Evolutionary conservation across 805 yeast genomes (phyloP), one percentile per base, ranked within the genome.

Genomic region (Starmerella gropengiesseri): DNA sequence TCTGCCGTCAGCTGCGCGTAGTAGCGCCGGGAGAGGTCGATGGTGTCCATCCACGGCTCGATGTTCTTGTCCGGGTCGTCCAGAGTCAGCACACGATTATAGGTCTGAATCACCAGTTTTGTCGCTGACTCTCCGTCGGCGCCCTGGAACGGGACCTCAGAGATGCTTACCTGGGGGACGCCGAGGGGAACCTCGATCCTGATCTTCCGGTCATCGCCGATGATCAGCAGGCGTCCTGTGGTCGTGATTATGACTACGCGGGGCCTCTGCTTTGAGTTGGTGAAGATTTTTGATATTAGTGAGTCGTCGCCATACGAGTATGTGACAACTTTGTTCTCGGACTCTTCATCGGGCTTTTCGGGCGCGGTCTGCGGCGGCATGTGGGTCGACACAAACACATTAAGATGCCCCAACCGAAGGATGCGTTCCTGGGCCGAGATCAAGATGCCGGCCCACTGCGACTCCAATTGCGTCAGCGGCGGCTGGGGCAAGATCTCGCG

Each of bases 401-500:
- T 28, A 3, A 69, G 70, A 3, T 63, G 61, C 1, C 74, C 76
- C 12, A 67, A 50, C 41, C 64, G 64, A 41, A 71, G 45, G 6
- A 74, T 61, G 34, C 78, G 61, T 55, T 74, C 79, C 28, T 68
- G 68, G 7, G 64, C 58, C 39, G 66, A 64, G 13, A 53, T 55
- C 37, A 74, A 60, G 41, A 67, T 61, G 21, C 54, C 53, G 8
- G 63, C 58, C 73, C 74, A 74, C 19, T 75, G 75, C 4, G 63
- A 57, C 47, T 74, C 79, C 3, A 69, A 50, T 9, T 67, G 55
- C 1, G 70, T 60, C n/a, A 63, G 49, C 1, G 75, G 73, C 7
- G 69, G 63, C 3, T 30, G 39, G 3, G 55, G 55, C 25, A 47
- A 43, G 16, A 31, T 4, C n/a, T 26, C 37, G 26, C 43, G 28